Evolutionary conservation across 2,329 filamentous ascomycete species (phyloP), one percentile per base, ranked within the genome.

Genomic region (Elsinoe fawcettii): DNA sequence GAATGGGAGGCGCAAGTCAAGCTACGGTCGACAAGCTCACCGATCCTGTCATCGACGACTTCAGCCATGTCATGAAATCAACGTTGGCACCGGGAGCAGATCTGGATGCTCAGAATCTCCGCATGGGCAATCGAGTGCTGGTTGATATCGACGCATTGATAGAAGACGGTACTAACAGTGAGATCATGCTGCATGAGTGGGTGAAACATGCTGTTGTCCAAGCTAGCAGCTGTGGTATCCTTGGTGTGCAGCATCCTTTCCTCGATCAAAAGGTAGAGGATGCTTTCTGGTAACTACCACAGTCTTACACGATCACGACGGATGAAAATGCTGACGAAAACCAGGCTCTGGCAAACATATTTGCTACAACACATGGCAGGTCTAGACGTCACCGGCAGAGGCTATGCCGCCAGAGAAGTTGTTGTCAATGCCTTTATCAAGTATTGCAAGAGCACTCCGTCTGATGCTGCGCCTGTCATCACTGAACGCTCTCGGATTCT

Each of bases 181-280:
- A 39, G 6, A 12, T 41, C 16, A 43, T 20, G 18, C 51, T 54
- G 11, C 51, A 14, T 20, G 18, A 39, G n/a, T 54, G 51, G 51
- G 11, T 20, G 11, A 37, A 20, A 20, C 51, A 54, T 43, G 51
- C 36, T 34, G 36, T 54, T 5, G 22, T 27, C 11, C 32, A 39
- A 27, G 51, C 51, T 18, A 54, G 51, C 11, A 54, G 32, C 51
- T 37, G 36, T 16, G 51, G 32, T 20, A 23, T 54, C 32, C 34
- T 23, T n/a, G 51, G 51, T 3, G 18, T 20, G 16, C 14, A 54
- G n/a, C 32, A 54, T 16, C 51, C 51, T 9, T 54, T 39, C 18
- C 51, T 37, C n/a, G 51, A 54, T 39, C 32, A 41, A n/a, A 54
- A 54, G 30, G 51, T 54, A 2, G 51, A 39, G 11, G 51, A 54